Evolutionary conservation across 768 basidiomycete species (phyloP).

Genomic region (Flagelloscypha sp.): DNA sequence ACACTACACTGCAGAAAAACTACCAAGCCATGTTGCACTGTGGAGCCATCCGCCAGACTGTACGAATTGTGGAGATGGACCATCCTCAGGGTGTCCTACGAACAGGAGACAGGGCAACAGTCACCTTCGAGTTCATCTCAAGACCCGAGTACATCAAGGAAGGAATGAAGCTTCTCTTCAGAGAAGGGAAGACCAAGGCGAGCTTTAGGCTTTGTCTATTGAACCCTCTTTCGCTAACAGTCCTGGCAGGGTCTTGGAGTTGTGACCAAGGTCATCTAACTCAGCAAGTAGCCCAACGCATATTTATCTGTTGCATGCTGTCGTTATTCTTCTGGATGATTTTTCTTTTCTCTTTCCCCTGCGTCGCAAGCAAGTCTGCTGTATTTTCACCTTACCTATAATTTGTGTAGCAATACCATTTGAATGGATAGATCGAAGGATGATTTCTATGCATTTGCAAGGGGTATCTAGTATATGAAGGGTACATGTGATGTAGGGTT

Average conservation of each 20-base stretch:
- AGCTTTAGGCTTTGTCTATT: conserved; percentile 10
- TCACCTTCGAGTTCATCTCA: conserved; percentile 91
- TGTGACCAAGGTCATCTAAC: conserved; percentile 61
- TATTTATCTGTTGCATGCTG: too few species aligned
- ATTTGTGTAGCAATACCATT: too few species aligned
- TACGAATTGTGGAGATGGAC: conserved; percentile 84
- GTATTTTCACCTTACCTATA: too few species aligned
- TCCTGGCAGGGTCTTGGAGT: conserved; percentile 61
- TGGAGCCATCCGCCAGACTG: conserved; percentile 87
- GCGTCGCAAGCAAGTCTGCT: too few species aligned
- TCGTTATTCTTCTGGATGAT: too few species aligned
- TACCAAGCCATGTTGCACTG: conserved; percentile 97
- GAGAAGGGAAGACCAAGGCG: conserved; percentile 95
- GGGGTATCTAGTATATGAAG: too few species aligned
- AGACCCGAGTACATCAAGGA: conserved; percentile 88
- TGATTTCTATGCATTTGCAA: too few species aligned
- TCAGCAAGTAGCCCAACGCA: too few species aligned
- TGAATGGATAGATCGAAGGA: too few species aligned
- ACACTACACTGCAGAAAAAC: conserved; percentile 86
- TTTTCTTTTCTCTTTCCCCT: too few species aligned
- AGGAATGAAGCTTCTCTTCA: conserved; percentile 87
- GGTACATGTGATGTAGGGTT: too few species aligned
- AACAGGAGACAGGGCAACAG: conserved; percentile 90
- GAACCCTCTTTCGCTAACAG: conserved; percentile 7
- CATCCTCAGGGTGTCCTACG: conserved; percentile 82